Evolutionary conservation across 305 asterid genomes (phyloP).

Genomic region (Euphrasia arctica): DNA sequence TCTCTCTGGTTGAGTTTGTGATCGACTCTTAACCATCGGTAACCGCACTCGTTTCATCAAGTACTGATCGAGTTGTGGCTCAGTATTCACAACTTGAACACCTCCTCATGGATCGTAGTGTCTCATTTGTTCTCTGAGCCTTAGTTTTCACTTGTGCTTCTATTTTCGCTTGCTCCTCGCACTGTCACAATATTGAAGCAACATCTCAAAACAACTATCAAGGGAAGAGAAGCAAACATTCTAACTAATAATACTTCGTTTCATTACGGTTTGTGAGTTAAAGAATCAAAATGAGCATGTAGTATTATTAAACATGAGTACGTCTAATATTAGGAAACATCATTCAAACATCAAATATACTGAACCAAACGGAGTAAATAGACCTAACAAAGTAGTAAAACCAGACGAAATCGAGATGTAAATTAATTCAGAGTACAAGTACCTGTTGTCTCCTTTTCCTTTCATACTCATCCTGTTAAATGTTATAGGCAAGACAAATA

Average conservation of each 20-base stretch:
- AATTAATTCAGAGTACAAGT: too few species aligned
- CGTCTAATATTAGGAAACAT: too few species aligned
- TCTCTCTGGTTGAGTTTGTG: neutral
- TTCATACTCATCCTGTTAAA: too few species aligned
- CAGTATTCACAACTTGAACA: slow-evolving; percentile 34
- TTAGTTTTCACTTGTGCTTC: slow-evolving; percentile 31
- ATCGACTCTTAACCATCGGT: neutral
- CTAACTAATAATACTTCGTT: neutral
- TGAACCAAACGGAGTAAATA: too few species aligned
- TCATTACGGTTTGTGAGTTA: too few species aligned
- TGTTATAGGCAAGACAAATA: too few species aligned
- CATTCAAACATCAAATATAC: too few species aligned
- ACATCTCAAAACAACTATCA: neutral
- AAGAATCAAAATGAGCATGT: too few species aligned
- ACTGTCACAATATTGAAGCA: slow-evolving; percentile 25
- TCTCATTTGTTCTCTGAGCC: slow-evolving; percentile 38
- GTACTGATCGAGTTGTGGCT: neutral
- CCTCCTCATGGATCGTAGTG: slow-evolving; percentile 38
- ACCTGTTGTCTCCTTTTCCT: too few species aligned
- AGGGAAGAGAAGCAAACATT: neutral
- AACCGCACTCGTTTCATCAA: neutral
- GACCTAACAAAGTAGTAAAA: too few species aligned
- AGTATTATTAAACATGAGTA: too few species aligned
- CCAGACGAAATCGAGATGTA: too few species aligned
- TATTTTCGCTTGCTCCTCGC: slow-evolving; percentile 32